Evolutionary conservation across 495 filamentous ascomycete species (phyloP).

Genomic region (Diplogelasinospora grovesii): DNA sequence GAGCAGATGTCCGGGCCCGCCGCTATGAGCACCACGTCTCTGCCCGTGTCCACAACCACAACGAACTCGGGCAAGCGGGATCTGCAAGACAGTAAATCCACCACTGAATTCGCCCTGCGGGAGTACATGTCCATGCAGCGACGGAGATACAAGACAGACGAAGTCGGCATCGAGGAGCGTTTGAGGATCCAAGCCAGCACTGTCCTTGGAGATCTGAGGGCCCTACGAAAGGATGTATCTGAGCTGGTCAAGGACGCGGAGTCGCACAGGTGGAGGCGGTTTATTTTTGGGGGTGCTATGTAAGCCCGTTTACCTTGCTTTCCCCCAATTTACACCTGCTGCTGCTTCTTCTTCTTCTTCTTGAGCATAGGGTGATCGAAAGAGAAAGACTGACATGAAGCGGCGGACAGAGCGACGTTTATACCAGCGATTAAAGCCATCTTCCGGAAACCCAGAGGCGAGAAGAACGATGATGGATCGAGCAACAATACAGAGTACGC

Average conservation of each 20-base stretch:
- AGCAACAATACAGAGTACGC: slow-evolving; percentile 42
- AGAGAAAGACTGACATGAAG: background rate
- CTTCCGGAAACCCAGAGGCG: slow-evolving; percentile 29
- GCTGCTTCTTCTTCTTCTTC: background rate
- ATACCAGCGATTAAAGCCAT: slow-evolving; percentile 36
- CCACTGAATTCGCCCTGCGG: slow-evolving; percentile 26
- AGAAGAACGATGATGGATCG: slow-evolving; percentile 16
- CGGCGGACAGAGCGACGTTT: slow-evolving; percentile 33
- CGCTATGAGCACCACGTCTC: background rate
- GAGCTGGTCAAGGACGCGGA: slow-evolving; percentile 26
- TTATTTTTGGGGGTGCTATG: slow-evolving; percentile 34
- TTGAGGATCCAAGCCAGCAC: slow-evolving; percentile 28
- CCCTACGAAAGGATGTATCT: slow-evolving; percentile 23
- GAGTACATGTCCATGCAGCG: slow-evolving; percentile 30
- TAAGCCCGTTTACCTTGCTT: slow-evolving; percentile 19
- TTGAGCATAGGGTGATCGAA: background rate
- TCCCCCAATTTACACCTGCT: too few relatives aligned
- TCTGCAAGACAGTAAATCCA: slow-evolving; percentile 14
- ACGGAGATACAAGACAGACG: slow-evolving; percentile 13
- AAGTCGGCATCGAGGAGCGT: slow-evolving; percentile 20
- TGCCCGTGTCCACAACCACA: slow-evolving; percentile 8
- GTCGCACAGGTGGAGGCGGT: slow-evolving; percentile 35
- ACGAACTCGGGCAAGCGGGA: slow-evolving; percentile 4
- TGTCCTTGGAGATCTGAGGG: slow-evolving; percentile 27
- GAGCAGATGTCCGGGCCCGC: slow-evolving; percentile 12